Evolutionary conservation across 345 rosid species (phyloP), one percentile per base, ranked within the genome.

Genomic region (Populus pruinosa): DNA sequence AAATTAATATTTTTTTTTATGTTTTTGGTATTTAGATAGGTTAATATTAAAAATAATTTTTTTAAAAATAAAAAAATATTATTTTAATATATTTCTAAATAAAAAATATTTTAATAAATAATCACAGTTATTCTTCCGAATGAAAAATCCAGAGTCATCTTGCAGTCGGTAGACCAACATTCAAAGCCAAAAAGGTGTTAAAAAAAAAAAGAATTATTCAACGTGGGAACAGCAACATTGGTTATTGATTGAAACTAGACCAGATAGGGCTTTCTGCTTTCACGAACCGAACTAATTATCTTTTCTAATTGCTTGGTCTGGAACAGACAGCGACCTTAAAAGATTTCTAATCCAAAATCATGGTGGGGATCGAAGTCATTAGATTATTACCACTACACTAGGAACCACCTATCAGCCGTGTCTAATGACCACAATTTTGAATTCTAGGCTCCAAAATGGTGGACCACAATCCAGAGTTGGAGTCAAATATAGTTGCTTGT

Each of bases 321-420:
- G 8, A 23, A 73, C 80, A 43, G 23, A 72, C 4, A 55, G 23
- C 21, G 27, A 77, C 72, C 67, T 49, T 47, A 20, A 27, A 11
- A 59, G 64, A 59, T 23, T 10, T 59, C 29, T 10, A 59, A 59
- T 59, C 64, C 36, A 47, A 64, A 67, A 59, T 56, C 63, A 50
- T 69, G 72, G 70, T 5, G 55, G 41, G 43, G 38, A 23, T 14
- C 18, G 43, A 70, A 70, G 67, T 23, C 64, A 76, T 53, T 27
- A 27, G 29, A 27, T 27, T 25, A 69, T 69, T 25, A 47, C 8
- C 62, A 27, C 41, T 25, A 80, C 21, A 63, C 29, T 49, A 78
- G 83, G 79, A 69, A 72, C 76, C 85, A 77, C 79, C 73, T 16
- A 63, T 62, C 56, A 20, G 76, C 71, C 3, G 67, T 63, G 82